Percentiles rank a stretch among this genome's conserved stretches.
Conservation (phyloP, 2,329 filamentous ascomycete species). For the Neonectria faginata region DNA sequence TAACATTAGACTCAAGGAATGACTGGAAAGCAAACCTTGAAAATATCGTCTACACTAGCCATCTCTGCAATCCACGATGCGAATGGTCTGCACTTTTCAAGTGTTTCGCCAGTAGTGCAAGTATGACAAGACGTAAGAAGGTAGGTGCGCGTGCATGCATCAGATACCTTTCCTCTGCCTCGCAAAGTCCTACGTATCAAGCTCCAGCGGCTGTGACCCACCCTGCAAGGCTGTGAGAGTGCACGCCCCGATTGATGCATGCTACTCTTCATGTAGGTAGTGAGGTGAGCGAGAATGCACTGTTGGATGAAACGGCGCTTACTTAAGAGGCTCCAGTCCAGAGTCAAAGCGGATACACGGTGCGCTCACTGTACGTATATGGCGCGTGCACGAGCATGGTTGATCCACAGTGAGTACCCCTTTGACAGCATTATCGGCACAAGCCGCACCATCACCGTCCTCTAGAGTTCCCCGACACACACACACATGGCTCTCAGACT, state of each 20-base stretch:
- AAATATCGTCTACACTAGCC: conserved; percentile 70
- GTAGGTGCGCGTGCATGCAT: background rate
- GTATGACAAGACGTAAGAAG: background rate
- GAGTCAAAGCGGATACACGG: conserved; percentile 10
- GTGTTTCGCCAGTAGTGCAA: background rate
- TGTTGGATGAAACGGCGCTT: conserved; percentile 2
- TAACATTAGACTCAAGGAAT: background rate
- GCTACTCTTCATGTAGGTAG: background rate
- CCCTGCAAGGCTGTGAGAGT: conserved; percentile 7
- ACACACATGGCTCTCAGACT: background rate
- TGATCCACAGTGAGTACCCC: conserved; percentile 16
- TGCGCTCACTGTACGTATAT: conserved; percentile 1
- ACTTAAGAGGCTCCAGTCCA: background rate
- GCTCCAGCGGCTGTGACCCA: background rate
- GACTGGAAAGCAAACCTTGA: conserved; percentile 56
- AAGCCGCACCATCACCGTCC: background rate
- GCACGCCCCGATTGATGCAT: conserved; percentile 10
- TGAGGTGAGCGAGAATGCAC: conserved; percentile 3
- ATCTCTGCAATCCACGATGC: conserved; percentile 50
- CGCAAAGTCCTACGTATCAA: background rate
- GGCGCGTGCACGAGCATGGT: conserved; percentile 12
- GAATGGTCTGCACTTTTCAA: background rate
- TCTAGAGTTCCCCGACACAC: background rate
- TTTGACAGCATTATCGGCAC: conserved; percentile 3
- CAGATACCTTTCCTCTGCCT: conserved; percentile 4